These are phyloP conservation scores for Talaromyces wortmannii DNA, from an alignment of 495 filamentous ascomycete species.

Conservation along the genomic window DNA sequence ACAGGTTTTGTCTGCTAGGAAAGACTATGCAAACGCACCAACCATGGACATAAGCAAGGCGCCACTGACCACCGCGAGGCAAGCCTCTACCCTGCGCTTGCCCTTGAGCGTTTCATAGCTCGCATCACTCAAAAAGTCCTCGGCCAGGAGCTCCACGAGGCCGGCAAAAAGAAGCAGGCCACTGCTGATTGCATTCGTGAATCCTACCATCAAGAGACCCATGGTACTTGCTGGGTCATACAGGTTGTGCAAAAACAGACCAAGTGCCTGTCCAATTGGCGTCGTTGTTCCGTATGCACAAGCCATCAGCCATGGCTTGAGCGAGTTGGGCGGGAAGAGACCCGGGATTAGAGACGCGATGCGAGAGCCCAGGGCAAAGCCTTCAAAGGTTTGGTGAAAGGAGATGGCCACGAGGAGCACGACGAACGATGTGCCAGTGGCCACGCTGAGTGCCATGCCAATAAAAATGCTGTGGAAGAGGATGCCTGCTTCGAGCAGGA, in stretches of 20 bases:
- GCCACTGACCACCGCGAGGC: constrained; percentile 66
- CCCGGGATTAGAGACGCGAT: constrained; percentile 59
- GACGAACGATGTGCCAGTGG: constrained; percentile 68
- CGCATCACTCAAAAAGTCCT: constrained; percentile 86
- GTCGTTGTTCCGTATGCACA: constrained; percentile 88
- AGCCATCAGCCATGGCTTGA: constrained; percentile 89
- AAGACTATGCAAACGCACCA: constrained; percentile 71
- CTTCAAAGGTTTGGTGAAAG: constrained; percentile 83
- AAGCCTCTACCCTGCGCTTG: constrained; percentile 64
- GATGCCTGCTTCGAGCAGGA: constrained; percentile 78
- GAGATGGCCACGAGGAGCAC: constrained; percentile 76
- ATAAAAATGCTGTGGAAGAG: constrained; percentile 86
- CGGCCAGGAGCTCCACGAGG: constrained; percentile 82
- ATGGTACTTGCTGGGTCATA: constrained; percentile 80
- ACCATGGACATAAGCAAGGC: constrained; percentile 81
- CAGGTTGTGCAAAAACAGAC: constrained; percentile 69
- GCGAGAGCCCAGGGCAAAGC: constrained; percentile 66
- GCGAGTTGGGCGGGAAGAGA: constrained; percentile 38
- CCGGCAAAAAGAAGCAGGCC: constrained; percentile 88
- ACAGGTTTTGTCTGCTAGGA: not conserved
- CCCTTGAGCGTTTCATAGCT: constrained; percentile 74
- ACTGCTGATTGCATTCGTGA: constrained; percentile 86
- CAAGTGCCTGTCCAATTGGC: constrained; percentile 84
- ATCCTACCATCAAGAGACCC: constrained; percentile 82
- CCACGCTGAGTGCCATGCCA: constrained; percentile 82